A percentile compares a stretch with the other conserved stretches of the same genome.
Conservation (phyloP, 345 rosid genomes). For the Aurinia saxatilis region DNA sequence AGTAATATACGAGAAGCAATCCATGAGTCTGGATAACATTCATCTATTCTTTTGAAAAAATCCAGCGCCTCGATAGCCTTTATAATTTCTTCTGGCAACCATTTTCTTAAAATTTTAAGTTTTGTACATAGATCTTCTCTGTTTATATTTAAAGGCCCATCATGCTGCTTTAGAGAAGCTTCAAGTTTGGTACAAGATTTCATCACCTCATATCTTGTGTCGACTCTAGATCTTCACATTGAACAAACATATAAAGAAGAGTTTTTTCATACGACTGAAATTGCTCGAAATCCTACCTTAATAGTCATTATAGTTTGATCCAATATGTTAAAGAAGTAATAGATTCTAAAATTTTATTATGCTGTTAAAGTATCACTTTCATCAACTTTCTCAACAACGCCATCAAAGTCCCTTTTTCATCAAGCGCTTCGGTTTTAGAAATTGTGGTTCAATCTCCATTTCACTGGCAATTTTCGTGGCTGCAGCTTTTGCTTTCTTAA, state of each 20-base stretch:
- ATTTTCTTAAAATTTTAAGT: no score
- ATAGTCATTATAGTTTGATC: no score
- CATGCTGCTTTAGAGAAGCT: neutral
- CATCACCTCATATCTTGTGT: neutral
- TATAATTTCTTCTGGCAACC: no score
- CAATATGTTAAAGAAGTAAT: neutral
- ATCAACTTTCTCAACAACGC: no score
- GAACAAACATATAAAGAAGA: neutral
- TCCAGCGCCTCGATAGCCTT: no score
- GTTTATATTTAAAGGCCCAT: no score
- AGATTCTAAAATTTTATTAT: neutral
- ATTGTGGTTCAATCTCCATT: neutral
- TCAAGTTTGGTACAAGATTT: neutral
- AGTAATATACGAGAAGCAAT: no score
- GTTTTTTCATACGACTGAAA: neutral
- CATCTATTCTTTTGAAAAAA: no score
- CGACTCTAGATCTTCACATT: neutral
- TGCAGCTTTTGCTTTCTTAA: neutral
- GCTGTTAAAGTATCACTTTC: neutral
- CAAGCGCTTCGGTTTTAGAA: neutral
- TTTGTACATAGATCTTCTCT: no score
- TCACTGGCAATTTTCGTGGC: neutral
- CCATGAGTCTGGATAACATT: no score
- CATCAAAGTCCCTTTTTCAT: neutral
- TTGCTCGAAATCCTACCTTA: neutral